Evolutionary conservation across 768 basidiomycete species (phyloP).

Genomic region (Suillus tomentosus): DNA sequence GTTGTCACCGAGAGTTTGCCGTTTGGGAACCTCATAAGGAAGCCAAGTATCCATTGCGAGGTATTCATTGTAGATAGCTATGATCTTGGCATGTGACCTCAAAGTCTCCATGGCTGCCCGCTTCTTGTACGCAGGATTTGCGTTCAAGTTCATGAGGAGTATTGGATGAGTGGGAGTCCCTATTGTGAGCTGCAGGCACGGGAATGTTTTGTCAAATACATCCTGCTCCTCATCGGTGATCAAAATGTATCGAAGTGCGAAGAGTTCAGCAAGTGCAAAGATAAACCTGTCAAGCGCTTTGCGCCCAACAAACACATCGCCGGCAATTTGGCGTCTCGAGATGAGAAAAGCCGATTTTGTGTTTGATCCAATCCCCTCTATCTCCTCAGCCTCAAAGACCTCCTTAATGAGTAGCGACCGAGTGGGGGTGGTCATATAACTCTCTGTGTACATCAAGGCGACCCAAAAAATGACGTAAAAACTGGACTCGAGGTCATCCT

Average conservation of each 20-base stretch:
- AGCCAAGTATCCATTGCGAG: neutral
- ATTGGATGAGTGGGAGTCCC: too few relatives aligned
- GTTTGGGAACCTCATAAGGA: neutral
- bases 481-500: slow-evolving; percentile 37
- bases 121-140: too few relatives aligned
- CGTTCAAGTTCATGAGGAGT: too few relatives aligned
- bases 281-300: neutral
- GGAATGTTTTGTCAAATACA: neutral
- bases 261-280: neutral
- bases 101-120: too few relatives aligned
- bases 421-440: neutral
- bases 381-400: neutral
- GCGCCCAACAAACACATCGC: neutral
- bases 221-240: neutral
- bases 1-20: too few relatives aligned
- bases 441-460: slow-evolving; percentile 5
- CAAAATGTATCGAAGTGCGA: neutral
- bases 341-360: neutral
- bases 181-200: neutral
- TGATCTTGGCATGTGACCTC: neutral
- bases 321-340: neutral
- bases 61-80: neutral
- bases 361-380: neutral
- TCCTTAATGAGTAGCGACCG: neutral
- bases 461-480: slow-evolving; percentile 23